phyloP scores from a whole-genome alignment of 2,329 filamentous ascomycete species.

The Emergomyces africanus region DNA sequence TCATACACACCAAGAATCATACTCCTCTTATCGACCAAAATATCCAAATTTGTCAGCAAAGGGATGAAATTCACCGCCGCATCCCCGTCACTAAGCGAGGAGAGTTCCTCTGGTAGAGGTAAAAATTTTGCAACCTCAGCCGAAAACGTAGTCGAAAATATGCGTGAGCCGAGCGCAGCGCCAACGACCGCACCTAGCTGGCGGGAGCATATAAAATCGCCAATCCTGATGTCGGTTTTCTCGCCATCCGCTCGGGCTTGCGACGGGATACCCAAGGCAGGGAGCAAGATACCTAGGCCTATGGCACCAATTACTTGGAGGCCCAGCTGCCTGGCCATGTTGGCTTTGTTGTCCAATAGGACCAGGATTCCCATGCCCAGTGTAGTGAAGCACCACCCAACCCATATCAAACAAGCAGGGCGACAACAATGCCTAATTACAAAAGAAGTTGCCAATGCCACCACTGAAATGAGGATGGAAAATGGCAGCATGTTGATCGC shows the following conservation, averaged over 20 bases:
- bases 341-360: conserved; percentile 32
- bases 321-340: conserved; percentile 35
- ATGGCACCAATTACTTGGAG: conserved; percentile 2
- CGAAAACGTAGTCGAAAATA: conserved; percentile 3
- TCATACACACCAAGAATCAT: not conserved
- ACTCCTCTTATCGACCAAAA: not conserved
- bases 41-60: not conserved
- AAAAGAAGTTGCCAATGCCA: conserved; percentile 34
- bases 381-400: conserved; percentile 48
- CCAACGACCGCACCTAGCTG: conserved; percentile 2
- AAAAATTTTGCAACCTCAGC: not conserved
- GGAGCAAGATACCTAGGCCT: conserved; percentile 1
- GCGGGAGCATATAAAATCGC: conserved; percentile 2
- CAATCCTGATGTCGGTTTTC: not conserved
- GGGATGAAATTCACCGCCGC: not conserved
- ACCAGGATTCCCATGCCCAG: conserved; percentile 42
- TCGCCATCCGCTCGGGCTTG: not conserved
- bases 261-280: conserved; percentile 1
- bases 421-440: conserved; percentile 25
- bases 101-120: not conserved
- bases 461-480: not conserved
- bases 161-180: not conserved
- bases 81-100: not conserved
- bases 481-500: conserved; percentile 44
- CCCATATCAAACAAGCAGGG: conserved; percentile 49